Percentiles rank a stretch among this genome's conserved stretches.
phyloP scores from a whole-genome alignment of 1,139 yeast genomes.

The Suhomyces coccinellae region DNA sequence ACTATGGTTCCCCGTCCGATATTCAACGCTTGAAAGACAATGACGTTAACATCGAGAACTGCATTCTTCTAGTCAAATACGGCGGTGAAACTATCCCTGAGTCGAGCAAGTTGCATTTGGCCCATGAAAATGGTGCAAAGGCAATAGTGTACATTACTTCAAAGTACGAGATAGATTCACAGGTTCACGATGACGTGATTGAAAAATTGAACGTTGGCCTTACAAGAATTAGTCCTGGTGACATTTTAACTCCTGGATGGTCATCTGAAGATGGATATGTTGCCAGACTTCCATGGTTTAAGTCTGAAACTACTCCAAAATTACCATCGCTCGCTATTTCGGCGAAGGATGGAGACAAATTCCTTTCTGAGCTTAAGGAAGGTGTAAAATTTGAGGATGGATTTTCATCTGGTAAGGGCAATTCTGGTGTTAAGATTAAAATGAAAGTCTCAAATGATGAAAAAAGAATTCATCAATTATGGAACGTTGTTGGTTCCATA shows the following conservation, averaged over 20 bases:
- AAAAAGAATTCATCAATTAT: slow-evolving; percentile 64
- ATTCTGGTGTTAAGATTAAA: slow-evolving; percentile 24
- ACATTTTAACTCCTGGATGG: slow-evolving; percentile 79
- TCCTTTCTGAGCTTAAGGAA: slow-evolving; percentile 48
- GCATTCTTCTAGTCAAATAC: slow-evolving; percentile 62
- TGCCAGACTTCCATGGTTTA: slow-evolving; percentile 41
- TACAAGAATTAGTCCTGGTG: slow-evolving; percentile 71
- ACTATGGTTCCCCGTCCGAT: slow-evolving; percentile 66
- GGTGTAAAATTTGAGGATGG: slow-evolving; percentile 46
- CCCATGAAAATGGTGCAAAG: slow-evolving; percentile 31
- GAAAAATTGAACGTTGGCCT: slow-evolving; percentile 68
- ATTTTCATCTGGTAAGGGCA: slow-evolving; percentile 28
- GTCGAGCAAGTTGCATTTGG: slow-evolving; percentile 37
- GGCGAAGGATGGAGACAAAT: slow-evolving; percentile 59
- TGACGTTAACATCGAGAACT: slow-evolving; percentile 36
- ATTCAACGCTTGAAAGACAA: slow-evolving; percentile 42
- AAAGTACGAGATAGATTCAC: slow-evolving; percentile 33
- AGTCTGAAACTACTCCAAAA: slow-evolving; percentile 59
- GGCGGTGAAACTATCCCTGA: slow-evolving; percentile 47
- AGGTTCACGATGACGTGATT: slow-evolving; percentile 47
- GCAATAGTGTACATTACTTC: slow-evolving; percentile 42
- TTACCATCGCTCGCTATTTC: slow-evolving; percentile 80
- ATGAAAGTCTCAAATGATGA: slow-evolving; percentile 49
- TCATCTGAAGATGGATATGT: slow-evolving; percentile 47
- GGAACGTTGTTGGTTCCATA: slow-evolving; percentile 80